A percentile compares a stretch with the other conserved stretches of the same genome.
phyloP scores from a whole-genome alignment of 2,329 filamentous ascomycete genomes.

The Rhinocladiella similis region DNA sequence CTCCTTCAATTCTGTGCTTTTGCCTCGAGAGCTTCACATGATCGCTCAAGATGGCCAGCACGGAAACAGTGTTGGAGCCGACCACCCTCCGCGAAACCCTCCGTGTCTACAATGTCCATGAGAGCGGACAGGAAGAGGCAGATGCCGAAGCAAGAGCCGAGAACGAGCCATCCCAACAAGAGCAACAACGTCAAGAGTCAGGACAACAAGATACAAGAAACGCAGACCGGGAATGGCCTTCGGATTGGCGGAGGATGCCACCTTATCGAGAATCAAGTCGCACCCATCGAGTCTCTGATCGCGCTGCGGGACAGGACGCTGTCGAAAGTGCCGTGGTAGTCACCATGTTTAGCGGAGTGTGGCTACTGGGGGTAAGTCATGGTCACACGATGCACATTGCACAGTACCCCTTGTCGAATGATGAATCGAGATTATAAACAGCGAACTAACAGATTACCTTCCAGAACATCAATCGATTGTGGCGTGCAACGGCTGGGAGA shows the following conservation, averaged over 20 bases:
- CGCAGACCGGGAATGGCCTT: conserved; percentile 47
- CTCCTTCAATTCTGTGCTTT: too few relatives aligned
- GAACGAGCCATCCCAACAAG: not conserved
- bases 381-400: not conserved
- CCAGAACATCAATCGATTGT: conserved; percentile 44
- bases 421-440: not conserved
- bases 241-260: conserved; percentile 49
- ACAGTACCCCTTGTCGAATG: not conserved
- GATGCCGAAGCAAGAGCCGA: not conserved
- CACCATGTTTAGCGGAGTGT: conserved; percentile 53
- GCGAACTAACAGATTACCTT: conserved; percentile 23
- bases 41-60: conserved; percentile 12
- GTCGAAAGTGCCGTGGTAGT: conserved; percentile 50
- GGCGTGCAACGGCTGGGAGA: conserved; percentile 52
- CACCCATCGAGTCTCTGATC: conserved; percentile 41
- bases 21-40: too few relatives aligned
- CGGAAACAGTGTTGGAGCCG: conserved; percentile 8
- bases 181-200: conserved; percentile 8
- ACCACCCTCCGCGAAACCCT: conserved; percentile 14
- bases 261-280: conserved; percentile 48
- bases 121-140: conserved; percentile 13
- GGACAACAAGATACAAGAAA: conserved; percentile 14
- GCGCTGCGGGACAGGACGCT: conserved; percentile 46
- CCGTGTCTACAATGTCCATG: conserved; percentile 15
- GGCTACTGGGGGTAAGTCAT: conserved; percentile 44